phyloP scores from a whole-genome alignment of 257 asterid genomes.

The Fraxinus quadrangulata region DNA sequence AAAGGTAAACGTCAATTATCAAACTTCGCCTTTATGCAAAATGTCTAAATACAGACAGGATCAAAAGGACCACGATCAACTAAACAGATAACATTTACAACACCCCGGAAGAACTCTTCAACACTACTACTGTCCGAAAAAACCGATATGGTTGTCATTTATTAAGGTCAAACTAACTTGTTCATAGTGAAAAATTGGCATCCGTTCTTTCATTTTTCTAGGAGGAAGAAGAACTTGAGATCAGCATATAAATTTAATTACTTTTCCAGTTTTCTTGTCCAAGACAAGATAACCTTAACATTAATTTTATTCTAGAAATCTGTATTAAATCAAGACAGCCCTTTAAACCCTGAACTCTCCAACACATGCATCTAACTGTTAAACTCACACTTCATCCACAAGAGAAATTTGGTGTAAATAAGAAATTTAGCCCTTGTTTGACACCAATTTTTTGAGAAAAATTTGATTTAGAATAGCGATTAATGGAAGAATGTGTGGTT shows the following conservation, averaged over 20 bases:
- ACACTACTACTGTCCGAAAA: background rate
- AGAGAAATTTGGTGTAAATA: background rate
- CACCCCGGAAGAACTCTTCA: background rate
- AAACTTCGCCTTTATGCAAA: constrained; percentile 1
- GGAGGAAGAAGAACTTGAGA: background rate
- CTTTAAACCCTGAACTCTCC: background rate
- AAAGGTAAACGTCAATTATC: constrained; percentile 11
- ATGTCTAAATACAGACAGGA: background rate
- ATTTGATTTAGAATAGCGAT: too few species aligned
- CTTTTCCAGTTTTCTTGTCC: background rate
- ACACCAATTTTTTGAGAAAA: too few species aligned
- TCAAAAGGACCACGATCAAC: constrained; percentile 8
- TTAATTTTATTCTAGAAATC: background rate
- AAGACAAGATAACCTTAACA: background rate
- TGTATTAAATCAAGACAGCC: background rate
- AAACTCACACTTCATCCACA: background rate
- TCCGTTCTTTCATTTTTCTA: background rate
- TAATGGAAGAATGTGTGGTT: too few species aligned
- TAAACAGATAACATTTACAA: constrained; percentile 13
- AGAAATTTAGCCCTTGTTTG: too few species aligned
- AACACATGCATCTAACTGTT: background rate
- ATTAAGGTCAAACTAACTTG: background rate
- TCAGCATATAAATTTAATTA: background rate
- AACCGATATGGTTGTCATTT: too few species aligned
- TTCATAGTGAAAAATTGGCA: background rate